These are phyloP conservation scores for Halenospora varia DNA, from an alignment of 495 filamentous ascomycete genomes.

Conservation along the genomic window DNA sequence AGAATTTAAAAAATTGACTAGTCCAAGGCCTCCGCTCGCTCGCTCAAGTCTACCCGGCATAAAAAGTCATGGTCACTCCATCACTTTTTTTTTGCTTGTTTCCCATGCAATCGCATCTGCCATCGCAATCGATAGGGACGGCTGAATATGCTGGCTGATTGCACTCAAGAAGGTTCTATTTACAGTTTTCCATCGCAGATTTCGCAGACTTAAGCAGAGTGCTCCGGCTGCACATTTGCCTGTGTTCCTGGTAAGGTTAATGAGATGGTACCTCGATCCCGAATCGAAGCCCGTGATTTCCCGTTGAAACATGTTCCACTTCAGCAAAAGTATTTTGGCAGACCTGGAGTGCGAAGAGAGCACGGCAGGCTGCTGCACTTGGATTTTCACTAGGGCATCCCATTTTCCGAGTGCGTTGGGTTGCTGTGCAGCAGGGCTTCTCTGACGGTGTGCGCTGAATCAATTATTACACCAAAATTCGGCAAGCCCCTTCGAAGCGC, in stretches of 20 bases:
- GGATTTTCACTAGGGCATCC: too few species aligned
- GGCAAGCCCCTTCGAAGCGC: not conserved
- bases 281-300: not conserved
- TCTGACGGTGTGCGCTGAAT: not conserved
- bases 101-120: not conserved
- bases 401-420: not conserved
- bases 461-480: not conserved
- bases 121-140: not conserved
- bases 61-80: not conserved
- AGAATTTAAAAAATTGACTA: conserved; percentile 11
- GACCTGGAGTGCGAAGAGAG: not conserved
- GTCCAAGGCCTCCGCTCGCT: conserved; percentile 9
- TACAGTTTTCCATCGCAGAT: not conserved
- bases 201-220: not conserved
- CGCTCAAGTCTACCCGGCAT: not conserved
- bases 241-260: not conserved
- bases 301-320: not conserved
- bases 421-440: not conserved
- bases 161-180: not conserved
- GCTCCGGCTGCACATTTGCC: not conserved
- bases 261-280: not conserved
- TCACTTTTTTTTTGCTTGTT: not conserved
- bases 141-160: not conserved
- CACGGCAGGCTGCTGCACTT: too few species aligned
- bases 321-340: not conserved